Evolutionary conservation across 1,284 basidiomycete genomes (phyloP), one percentile per base, ranked within the genome.

Genomic region (Austropuccinia psidii): DNA sequence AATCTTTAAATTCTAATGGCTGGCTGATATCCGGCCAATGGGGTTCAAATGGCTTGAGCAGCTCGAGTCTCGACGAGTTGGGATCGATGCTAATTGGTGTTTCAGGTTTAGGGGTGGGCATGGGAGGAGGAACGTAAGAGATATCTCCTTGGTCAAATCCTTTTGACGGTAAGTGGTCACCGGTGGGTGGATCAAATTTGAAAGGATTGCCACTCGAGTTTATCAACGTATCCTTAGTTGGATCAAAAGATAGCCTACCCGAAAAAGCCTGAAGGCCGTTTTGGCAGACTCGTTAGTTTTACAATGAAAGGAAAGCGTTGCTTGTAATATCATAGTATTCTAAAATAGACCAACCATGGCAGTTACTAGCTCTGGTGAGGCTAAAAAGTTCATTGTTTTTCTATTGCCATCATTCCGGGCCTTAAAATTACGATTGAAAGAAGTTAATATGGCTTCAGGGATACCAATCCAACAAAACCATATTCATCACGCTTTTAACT

Each of bases 351-450:
- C 35, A 11, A 76, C 76, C 80, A 83, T 83, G 1, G 96, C 96
- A 11, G 96, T 98, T 27, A 98, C 96, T 74, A 97, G 85, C 72
- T 94, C 96, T 0, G 96, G 96, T 8, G 94, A 97, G 21, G 95
- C 93, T 70, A 99, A 86, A 84, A 99, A 96, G 83, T 98, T 98
- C 93, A 96, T 95, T 21, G 95, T 98, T 76, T 90, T 84, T 75
- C 86, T 85, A 82, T 98, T 98, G 49, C 95, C 96, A 80, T 99
- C 96, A 81, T 98, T 98, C 77, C 96, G 87, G 1, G 91, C 93
- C 82, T 92, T 93, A 85, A 99, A 98, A 84, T 98, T 91, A 45
- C 93, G 87, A 83, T 99, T 99, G 85, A 98, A 98, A 52, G 93
- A 96, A 3, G 96, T 97, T 65, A 98, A 82, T 78, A 98, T 98